These are phyloP conservation scores for Sporobolomyces pararoseus DNA, from an alignment of 768 basidiomycete species.

Conservation along the genomic window DNA sequence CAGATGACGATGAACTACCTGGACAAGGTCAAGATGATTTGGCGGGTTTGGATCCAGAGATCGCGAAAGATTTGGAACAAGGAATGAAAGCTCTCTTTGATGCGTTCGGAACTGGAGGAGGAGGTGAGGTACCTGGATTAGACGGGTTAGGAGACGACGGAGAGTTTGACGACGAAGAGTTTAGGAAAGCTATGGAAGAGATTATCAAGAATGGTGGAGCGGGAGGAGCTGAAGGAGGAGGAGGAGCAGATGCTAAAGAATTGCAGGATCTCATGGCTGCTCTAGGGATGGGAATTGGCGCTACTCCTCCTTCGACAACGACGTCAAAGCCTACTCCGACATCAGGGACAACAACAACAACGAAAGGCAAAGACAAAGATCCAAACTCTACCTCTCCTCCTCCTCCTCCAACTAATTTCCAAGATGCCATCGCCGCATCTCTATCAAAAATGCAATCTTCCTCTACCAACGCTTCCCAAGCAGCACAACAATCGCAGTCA, in stretches of 20 bases:
- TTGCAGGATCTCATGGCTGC: constrained; percentile 1
- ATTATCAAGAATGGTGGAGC: constrained; percentile 18
- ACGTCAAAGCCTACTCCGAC: not conserved
- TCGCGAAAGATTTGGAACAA: constrained; percentile 34
- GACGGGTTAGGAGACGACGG: not conserved
- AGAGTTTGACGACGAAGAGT: constrained; percentile 33
- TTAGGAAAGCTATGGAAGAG: constrained; percentile 36
- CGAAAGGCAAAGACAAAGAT: constrained; percentile 22
- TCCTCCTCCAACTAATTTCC: constrained; percentile 56
- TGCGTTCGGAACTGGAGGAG: constrained; percentile 7
- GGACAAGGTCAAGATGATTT: not conserved
- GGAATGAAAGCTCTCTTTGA: constrained; percentile 40
- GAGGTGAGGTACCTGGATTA: not conserved
- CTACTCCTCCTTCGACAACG: not conserved
- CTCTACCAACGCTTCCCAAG: constrained; percentile 8
- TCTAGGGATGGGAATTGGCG: constrained; percentile 25
- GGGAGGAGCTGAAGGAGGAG: not conserved
- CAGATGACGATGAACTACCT: constrained; percentile 31
- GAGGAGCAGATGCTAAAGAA: constrained; percentile 8
- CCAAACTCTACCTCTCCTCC: constrained; percentile 36
- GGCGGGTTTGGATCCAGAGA: constrained; percentile 25
- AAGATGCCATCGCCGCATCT: constrained; percentile 65
- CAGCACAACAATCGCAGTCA: constrained; percentile 1
- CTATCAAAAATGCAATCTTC: constrained; percentile 69
- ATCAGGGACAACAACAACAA: not conserved